Evolutionary conservation across 805 yeast genomes (phyloP).

Genomic region (Zygoascus bituminiphila): DNA sequence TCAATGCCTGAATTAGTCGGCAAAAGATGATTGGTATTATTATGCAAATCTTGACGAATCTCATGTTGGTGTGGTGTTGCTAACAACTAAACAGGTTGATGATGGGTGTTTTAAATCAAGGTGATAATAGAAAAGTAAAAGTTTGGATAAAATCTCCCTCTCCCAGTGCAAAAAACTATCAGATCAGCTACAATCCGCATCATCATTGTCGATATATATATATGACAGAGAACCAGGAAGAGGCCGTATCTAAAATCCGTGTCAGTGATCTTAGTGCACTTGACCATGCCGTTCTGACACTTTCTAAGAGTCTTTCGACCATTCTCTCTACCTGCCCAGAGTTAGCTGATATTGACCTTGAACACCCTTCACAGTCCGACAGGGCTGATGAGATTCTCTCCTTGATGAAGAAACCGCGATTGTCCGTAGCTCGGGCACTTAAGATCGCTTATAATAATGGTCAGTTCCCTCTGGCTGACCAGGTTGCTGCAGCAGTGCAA

Average conservation of each 20-base stretch:
- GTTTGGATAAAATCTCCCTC: not conserved
- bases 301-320: conserved; percentile 44
- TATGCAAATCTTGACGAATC: not conserved
- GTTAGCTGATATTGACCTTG: conserved; percentile 32
- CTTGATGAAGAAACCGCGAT: conserved; percentile 44
- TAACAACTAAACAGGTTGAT: too few species aligned
- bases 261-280: conserved; percentile 22
- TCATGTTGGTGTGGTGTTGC: not conserved
- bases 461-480: conserved; percentile 46
- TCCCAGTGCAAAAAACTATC: not conserved
- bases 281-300: conserved; percentile 46
- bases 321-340: conserved; percentile 54
- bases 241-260: not conserved
- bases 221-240: not conserved
- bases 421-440: conserved; percentile 53
- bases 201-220: not conserved
- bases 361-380: conserved; percentile 26
- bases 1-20: conserved; percentile 7
- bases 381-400: conserved; percentile 38
- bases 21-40: not conserved
- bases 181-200: not conserved
- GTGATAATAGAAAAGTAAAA: too few species aligned
- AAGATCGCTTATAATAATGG: conserved; percentile 45
- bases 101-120: too few species aligned
- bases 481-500: conserved; percentile 29